Percentiles rank a stretch among this genome's conserved stretches.
Conservation (phyloP, 2,329 filamentous ascomycete genomes). For the Pestalotiopsis sp. region DNA sequence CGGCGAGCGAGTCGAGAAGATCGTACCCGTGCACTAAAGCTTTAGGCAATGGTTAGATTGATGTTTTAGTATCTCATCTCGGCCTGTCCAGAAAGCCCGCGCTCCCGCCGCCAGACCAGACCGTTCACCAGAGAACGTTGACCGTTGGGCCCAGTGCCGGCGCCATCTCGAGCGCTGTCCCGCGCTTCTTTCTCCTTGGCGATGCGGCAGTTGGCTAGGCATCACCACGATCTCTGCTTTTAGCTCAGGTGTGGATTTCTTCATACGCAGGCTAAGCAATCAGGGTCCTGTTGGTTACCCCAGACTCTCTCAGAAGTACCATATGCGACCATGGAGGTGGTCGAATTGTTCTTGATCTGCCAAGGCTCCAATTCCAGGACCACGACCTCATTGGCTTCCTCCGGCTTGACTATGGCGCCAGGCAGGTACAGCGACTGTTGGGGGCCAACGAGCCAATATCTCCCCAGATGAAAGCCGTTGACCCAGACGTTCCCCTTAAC, state of each 20-base stretch:
- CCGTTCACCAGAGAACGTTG: neutral
- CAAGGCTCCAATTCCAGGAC: slow-evolving; percentile 46
- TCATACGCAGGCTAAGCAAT: slow-evolving; percentile 16
- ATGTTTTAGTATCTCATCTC: neutral
- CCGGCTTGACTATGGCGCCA: slow-evolving; percentile 37
- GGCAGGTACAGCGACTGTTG: slow-evolving; percentile 52
- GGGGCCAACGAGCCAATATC: slow-evolving; percentile 50
- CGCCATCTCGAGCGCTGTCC: neutral
- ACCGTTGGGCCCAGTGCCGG: neutral
- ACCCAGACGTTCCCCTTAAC: slow-evolving; percentile 50
- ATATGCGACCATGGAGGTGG: slow-evolving; percentile 22
- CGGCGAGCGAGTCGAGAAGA: neutral
- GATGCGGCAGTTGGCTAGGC: neutral
- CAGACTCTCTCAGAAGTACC: slow-evolving; percentile 27
- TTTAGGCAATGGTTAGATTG: neutral
- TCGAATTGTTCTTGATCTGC: slow-evolving; percentile 13
- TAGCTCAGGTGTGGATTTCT: neutral
- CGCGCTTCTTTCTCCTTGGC: neutral
- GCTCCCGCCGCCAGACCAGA: neutral
- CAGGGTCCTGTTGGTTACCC: slow-evolving; percentile 33
- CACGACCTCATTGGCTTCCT: slow-evolving; percentile 40
- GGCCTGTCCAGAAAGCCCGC: neutral
- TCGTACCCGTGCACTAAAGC: neutral
- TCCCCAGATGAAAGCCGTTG: slow-evolving; percentile 46
- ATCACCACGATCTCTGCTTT: neutral